phyloP scores from a whole-genome alignment of 768 basidiomycete species.

The Boletus edulis region DNA sequence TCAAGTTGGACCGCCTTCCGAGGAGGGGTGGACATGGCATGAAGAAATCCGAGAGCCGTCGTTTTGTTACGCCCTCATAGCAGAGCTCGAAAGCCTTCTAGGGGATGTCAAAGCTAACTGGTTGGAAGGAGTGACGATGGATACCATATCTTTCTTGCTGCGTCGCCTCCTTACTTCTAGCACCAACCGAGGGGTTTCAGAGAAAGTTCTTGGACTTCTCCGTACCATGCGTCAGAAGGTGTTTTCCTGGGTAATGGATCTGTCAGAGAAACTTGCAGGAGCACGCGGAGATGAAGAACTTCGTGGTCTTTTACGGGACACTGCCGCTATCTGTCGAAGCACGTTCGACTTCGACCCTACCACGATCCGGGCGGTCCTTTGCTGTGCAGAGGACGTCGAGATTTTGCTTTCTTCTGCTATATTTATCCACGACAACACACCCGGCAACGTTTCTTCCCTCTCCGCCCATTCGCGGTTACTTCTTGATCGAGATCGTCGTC shows the following conservation, averaged over 20 bases:
- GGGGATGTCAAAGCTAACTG: slow-evolving; percentile 38
- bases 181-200: slow-evolving; percentile 7
- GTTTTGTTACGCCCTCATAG: slow-evolving; percentile 28
- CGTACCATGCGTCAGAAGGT: slow-evolving; percentile 29
- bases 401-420: slow-evolving; percentile 34
- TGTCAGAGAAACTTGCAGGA: slow-evolving; percentile 20
- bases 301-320: slow-evolving; percentile 14
- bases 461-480: slow-evolving; percentile 10
- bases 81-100: slow-evolving; percentile 30
- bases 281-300: background rate
- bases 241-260: slow-evolving; percentile 37
- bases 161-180: slow-evolving; percentile 35
- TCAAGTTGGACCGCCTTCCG: slow-evolving; percentile 35
- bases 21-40: slow-evolving; percentile 9
- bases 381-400: slow-evolving; percentile 22
- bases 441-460: slow-evolving; percentile 3
- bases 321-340: slow-evolving; percentile 21
- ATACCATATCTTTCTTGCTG: slow-evolving; percentile 32
- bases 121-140: slow-evolving; percentile 32
- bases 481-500: slow-evolving; percentile 29
- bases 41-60: slow-evolving; percentile 8
- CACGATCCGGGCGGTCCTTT: slow-evolving; percentile 12
- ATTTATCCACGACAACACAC: slow-evolving; percentile 30
- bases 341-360: slow-evolving; percentile 28
- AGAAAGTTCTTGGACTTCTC: slow-evolving; percentile 25